Percentiles rank a stretch among this genome's conserved stretches.
These are phyloP conservation scores for Acacia confusa DNA, from an alignment of 306 rosid species.

Conservation along the genomic window DNA sequence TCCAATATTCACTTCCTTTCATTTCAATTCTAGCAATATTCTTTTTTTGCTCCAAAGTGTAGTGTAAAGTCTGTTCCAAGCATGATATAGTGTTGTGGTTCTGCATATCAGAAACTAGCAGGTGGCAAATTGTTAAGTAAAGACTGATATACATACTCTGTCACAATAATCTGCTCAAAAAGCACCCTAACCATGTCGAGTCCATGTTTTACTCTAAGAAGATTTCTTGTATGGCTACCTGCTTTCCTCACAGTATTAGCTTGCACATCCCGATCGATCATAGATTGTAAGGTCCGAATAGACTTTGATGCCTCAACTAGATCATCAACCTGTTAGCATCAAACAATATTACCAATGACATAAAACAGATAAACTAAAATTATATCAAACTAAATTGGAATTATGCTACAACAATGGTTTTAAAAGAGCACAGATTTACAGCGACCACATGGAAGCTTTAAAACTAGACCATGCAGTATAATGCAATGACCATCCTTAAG, in stretches of 20 bases:
- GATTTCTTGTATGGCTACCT: slow-evolving; percentile 89
- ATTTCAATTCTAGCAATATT: background rate
- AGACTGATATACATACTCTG: slow-evolving; percentile 54
- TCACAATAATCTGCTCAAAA: slow-evolving; percentile 68
- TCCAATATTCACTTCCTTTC: background rate
- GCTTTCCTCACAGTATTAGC: slow-evolving; percentile 52
- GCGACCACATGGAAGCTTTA: background rate
- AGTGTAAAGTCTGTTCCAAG: background rate
- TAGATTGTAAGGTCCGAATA: slow-evolving; percentile 48
- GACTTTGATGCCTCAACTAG: slow-evolving; percentile 81
- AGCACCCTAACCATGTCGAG: slow-evolving; percentile 86
- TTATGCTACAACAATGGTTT: background rate
- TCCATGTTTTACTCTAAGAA: slow-evolving; percentile 89
- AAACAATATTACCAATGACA: slow-evolving; percentile 8
- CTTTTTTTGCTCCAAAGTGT: background rate
- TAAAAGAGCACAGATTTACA: background rate
- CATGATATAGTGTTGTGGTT: background rate
- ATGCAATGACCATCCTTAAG: background rate
- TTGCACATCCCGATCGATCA: slow-evolving; percentile 70
- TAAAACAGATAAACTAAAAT: background rate
- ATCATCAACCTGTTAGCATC: slow-evolving; percentile 63
- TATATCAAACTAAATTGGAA: background rate
- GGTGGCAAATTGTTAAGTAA: background rate
- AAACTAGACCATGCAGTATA: background rate
- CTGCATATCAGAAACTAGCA: slow-evolving; percentile 5